Evolutionary conservation across 108 stramenopile species (phyloP), one percentile per base, ranked within the genome.

Genomic region (Cyclotella cryptica): DNA sequence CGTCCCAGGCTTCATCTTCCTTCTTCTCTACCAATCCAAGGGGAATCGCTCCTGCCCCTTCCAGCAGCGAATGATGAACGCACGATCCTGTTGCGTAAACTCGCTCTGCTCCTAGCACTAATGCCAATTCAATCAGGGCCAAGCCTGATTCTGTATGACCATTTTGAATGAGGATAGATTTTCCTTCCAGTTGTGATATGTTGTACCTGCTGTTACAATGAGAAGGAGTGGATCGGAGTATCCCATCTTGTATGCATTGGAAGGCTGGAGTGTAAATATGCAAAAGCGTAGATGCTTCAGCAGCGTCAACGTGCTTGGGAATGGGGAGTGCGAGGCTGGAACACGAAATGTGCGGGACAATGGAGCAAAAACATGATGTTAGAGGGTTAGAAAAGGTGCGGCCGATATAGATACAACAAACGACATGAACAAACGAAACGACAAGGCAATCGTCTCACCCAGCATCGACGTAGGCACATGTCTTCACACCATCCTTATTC

Each of bases 41-140:
- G 22, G 74, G 74, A 49, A 66, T 75, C 8, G 81, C 81, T n/a
- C 81, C 81, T 27, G 71, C 29, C 3, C 71, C 64, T n/a, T 30
- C 35, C 54, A 82, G 52, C 9, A 63, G 40, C 40, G 57, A 52
- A 75, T 82, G 81, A 39, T 54, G 69, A 11, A 68, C 65, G 8
- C 41, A 71, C 21, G 69, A 60, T 19, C 68, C 81, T 13, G 81
- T 82, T 2, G 81, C 81, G 57, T 65, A 82, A 29, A 82, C 69
- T 66, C 71, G 69, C 24, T 44, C 43, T 2, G 69, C 74, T 15
- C 81, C 81, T 12, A 82, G 66, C 24, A 66, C 68, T 9, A 44
- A 41, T 26, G 81, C 74, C 70, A 82, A 47, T 27, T 82, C 81
- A 61, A 82, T 82, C 17, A 75, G 28, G 10, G 69, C 81, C 61